phyloP scores from a whole-genome alignment of 768 basidiomycete species.

The Heimioporus sp. region DNA sequence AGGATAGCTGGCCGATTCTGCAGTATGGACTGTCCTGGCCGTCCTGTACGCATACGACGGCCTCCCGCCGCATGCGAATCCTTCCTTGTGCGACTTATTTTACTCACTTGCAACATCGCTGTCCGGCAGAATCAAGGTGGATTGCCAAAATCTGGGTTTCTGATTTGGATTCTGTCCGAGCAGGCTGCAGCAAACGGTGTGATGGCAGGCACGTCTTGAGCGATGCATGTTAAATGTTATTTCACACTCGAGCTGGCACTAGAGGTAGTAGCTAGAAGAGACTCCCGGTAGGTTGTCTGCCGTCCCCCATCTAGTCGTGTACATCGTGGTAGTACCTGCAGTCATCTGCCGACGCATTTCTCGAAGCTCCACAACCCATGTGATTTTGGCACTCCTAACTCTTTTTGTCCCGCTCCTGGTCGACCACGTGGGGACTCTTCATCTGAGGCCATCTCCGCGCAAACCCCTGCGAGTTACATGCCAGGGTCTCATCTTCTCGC shows the following conservation, averaged over 20 bases:
- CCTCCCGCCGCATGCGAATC: no score
- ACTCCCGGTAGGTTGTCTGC: constrained; percentile 20
- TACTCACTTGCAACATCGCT: no score
- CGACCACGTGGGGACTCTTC: constrained; percentile 30
- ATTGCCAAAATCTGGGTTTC: neutral
- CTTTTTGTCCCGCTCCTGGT: constrained; percentile 40
- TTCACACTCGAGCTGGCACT: no score
- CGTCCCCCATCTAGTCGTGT: constrained; percentile 34
- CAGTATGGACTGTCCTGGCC: no score
- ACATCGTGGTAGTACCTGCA: constrained; percentile 42
- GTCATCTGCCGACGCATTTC: constrained; percentile 36
- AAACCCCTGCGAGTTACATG: constrained; percentile 50
- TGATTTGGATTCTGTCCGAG: constrained; percentile 1
- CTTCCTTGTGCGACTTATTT: constrained; percentile 7
- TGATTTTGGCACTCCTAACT: constrained; percentile 32
- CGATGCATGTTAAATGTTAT: no score
- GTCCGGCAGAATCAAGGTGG: no score
- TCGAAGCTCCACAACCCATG: constrained; percentile 30
- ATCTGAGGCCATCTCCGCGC: constrained; percentile 41
- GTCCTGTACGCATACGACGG: no score
- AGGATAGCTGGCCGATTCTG: no score
- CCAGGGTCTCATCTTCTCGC: constrained; percentile 58
- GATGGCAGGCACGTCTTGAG: no score
- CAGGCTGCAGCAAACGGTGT: neutral
- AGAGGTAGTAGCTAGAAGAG: no score